Evolutionary conservation across 805 yeast genomes (phyloP), one percentile per base, ranked within the genome.

Genomic region (Dipodascopsis tothii): DNA sequence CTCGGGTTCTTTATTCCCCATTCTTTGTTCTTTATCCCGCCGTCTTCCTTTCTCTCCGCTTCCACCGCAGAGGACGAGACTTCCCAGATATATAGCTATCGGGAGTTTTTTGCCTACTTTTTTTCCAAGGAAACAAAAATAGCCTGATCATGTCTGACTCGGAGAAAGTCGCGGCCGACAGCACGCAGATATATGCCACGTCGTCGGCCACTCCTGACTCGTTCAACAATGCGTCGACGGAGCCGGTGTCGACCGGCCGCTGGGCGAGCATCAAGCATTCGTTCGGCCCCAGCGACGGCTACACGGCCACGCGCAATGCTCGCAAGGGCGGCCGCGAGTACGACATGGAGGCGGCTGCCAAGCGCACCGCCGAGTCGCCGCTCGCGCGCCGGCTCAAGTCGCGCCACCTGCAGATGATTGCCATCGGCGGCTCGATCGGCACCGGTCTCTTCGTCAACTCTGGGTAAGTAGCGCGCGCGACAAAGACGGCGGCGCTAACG

Each of bases 381-480:
- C 66, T 81, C 48, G 66, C 73, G 27, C 61, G 77, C 45, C 38
- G 46, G n/a, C 58, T 64, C 36, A 64, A 63, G 46, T 57, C 56
- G n/a, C 58, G 69, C 14, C 69, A 64, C 49, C 43, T 64, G 40
- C 64, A 60, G 42, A 76, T 83, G 77, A 81, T 84, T 56, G 86
- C 94, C 33, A 70, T 85, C 43, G 92, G 92, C 45, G 87, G 92
- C 43, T 81, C 90, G 40, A 80, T 84, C 47, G 95, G 95, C 58
- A 80, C 92, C 23, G 83, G 83, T 54, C 62, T 78, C 25, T 78
- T 75, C 57, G 65, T 78, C 28, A 49, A 49, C 48, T 46, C 51
- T 36, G 53, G 53, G 37, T 28, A 43, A 1, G 43, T 35, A 9
- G 9, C n/a, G 28, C n/a, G 18, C 9, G 4, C 9, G 22, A 25